These are phyloP conservation scores for Athelia psychrophila DNA, from an alignment of 1,284 basidiomycete genomes.

Conservation along the genomic window DNA sequence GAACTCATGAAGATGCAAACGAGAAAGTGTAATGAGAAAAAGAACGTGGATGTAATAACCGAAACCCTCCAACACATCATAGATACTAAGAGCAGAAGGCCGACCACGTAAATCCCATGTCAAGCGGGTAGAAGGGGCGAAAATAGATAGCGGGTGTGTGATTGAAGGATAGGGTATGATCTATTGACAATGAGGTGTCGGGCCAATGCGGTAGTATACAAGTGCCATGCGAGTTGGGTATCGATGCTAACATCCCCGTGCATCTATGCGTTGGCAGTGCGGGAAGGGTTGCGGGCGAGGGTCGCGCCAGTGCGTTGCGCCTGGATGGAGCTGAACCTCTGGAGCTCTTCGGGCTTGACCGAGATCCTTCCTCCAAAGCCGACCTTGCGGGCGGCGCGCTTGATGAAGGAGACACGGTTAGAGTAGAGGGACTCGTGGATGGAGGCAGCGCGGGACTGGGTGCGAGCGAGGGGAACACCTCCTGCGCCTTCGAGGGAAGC, in stretches of 20 bases:
- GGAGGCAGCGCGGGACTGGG: conserved; percentile 86
- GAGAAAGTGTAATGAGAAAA: neutral
- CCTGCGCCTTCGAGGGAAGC: conserved; percentile 40
- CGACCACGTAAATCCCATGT: neutral
- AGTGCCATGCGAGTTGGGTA: neutral
- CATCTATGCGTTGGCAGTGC: conserved; percentile 40
- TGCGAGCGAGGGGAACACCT: conserved; percentile 82
- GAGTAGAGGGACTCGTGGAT: conserved; percentile 93
- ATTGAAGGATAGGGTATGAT: neutral
- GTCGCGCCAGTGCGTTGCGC: conserved; percentile 73
- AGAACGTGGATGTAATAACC: neutral
- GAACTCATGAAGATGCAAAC: neutral
- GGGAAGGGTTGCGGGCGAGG: conserved; percentile 75
- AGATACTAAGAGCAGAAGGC: neutral
- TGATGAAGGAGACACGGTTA: conserved; percentile 89
- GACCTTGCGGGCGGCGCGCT: conserved; percentile 80
- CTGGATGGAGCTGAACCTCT: conserved; percentile 83
- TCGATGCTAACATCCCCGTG: neutral
- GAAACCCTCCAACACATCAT: neutral
- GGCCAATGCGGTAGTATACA: neutral
- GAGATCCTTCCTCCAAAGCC: conserved; percentile 80
- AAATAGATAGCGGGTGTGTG: neutral
- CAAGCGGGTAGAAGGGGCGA: neutral
- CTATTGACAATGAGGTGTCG: neutral
- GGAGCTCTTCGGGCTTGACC: conserved; percentile 81